Percentiles rank a stretch among this genome's conserved stretches.
These are phyloP conservation scores for Echinochloa phyllopogon DNA, from an alignment of 176 grass and related monocot genomes.

Conservation along the genomic window DNA sequence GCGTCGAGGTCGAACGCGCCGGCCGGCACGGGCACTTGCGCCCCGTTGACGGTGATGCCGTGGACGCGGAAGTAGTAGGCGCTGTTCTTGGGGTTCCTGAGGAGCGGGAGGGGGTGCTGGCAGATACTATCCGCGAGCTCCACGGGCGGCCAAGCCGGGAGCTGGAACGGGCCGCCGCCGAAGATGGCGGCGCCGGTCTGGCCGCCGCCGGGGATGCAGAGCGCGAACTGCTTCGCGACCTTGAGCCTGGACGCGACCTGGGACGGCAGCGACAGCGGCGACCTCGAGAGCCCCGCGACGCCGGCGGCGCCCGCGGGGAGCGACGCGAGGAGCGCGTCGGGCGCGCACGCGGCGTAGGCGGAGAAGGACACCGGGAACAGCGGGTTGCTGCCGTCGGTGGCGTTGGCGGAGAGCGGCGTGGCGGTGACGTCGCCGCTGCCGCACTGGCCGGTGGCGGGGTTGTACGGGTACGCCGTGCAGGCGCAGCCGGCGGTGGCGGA, in stretches of 20 bases:
- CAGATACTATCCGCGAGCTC: background rate
- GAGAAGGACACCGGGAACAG: conserved; percentile 23
- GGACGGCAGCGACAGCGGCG: conserved; percentile 33
- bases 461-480: conserved; percentile 34
- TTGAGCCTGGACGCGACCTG: conserved; percentile 46
- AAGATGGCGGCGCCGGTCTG: conserved; percentile 45
- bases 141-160: background rate
- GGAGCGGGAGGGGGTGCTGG: background rate
- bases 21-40: background rate
- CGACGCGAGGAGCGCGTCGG: background rate
- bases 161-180: conserved; percentile 41
- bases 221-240: conserved; percentile 49
- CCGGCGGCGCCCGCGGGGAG: conserved; percentile 11
- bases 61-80: conserved; percentile 60
- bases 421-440: conserved; percentile 25
- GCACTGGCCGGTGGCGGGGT: conserved; percentile 40
- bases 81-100: conserved; percentile 50
- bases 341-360: background rate
- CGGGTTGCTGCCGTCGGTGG: conserved; percentile 53
- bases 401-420: conserved; percentile 25
- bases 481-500: background rate
- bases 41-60: conserved; percentile 17
- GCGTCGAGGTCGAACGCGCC: conserved; percentile 32
- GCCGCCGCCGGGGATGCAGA: conserved; percentile 54
- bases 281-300: conserved; percentile 45